phyloP scores from a whole-genome alignment of 345 rosid species.

The Turnera subulata region DNA sequence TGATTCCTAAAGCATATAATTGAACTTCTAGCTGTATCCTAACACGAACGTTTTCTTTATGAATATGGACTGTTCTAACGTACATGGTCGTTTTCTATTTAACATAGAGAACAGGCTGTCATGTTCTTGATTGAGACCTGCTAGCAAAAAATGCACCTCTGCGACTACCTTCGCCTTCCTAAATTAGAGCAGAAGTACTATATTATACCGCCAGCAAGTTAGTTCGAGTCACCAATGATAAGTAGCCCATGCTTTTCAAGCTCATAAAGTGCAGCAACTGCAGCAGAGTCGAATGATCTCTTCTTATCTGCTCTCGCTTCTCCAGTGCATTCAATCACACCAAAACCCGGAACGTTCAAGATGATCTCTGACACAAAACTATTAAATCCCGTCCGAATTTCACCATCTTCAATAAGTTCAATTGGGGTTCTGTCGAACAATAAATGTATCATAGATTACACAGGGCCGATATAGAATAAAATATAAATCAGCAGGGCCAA shows the following conservation, averaged over 20 bases:
- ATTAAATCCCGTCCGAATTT: slow-evolving; percentile 37
- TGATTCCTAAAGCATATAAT: too few species aligned
- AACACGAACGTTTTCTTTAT: too few species aligned
- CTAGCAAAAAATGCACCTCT: too few species aligned
- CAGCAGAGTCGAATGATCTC: slow-evolving; percentile 76
- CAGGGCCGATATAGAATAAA: background rate
- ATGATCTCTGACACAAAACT: slow-evolving; percentile 51
- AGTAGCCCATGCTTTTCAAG: slow-evolving; percentile 51
- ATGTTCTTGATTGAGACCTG: too few species aligned
- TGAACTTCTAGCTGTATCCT: too few species aligned
- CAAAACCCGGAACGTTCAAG: slow-evolving; percentile 45
- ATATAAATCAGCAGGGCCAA: too few species aligned
- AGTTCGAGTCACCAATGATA: slow-evolving; percentile 21
- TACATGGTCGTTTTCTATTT: too few species aligned
- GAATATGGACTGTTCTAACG: too few species aligned
- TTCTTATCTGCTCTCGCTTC: slow-evolving; percentile 78
- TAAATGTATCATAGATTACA: background rate
- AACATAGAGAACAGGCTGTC: too few species aligned
- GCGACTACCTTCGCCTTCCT: background rate
- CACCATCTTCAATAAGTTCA: slow-evolving; percentile 41
- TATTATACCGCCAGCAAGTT: slow-evolving; percentile 1
- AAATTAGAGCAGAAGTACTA: too few species aligned
- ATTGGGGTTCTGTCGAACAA: slow-evolving; percentile 37
- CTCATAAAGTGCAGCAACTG: slow-evolving; percentile 47
- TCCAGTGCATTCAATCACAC: slow-evolving; percentile 48